These are phyloP conservation scores for Chaetomium globosum DNA, from an alignment of 2,329 filamentous ascomycete genomes.

Conservation along the genomic window DNA sequence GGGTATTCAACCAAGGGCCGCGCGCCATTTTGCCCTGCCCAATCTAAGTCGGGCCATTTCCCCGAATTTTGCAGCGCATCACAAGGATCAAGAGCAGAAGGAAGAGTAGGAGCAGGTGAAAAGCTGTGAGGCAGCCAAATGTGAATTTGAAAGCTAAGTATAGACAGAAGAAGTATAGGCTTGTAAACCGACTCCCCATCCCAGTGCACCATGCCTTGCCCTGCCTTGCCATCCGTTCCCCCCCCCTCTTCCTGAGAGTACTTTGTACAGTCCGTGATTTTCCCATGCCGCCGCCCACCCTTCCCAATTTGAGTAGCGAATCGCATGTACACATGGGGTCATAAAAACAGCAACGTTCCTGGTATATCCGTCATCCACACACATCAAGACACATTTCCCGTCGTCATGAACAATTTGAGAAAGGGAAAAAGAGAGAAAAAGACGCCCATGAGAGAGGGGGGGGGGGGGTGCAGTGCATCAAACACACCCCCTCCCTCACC, in stretches of 20 bases:
- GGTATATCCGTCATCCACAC: conserved; percentile 24
- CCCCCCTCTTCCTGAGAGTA: conserved; percentile 3
- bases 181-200: conserved; percentile 2
- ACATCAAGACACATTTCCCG: conserved; percentile 10
- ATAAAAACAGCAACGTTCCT: conserved; percentile 14
- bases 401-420: conserved; percentile 6
- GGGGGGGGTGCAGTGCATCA: not conserved
- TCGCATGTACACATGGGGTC: conserved; percentile 10
- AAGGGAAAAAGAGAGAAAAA: not conserved
- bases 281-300: conserved; percentile 3
- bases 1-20: conserved; percentile 21
- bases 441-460: not conserved
- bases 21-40: conserved; percentile 18
- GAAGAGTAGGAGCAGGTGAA: not conserved
- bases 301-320: conserved; percentile 13
- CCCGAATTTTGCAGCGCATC: conserved; percentile 2
- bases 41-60: conserved; percentile 19
- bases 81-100: not conserved
- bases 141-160: conserved; percentile 22
- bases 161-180: conserved; percentile 24
- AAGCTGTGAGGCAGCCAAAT: not conserved
- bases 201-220: not conserved
- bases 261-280: conserved; percentile 7
- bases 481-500: not conserved
- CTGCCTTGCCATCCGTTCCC: not conserved